These are phyloP conservation scores for Entomortierella beljakovae DNA, from an alignment of 192 early-diverging fungal species.

Conservation along the genomic window DNA sequence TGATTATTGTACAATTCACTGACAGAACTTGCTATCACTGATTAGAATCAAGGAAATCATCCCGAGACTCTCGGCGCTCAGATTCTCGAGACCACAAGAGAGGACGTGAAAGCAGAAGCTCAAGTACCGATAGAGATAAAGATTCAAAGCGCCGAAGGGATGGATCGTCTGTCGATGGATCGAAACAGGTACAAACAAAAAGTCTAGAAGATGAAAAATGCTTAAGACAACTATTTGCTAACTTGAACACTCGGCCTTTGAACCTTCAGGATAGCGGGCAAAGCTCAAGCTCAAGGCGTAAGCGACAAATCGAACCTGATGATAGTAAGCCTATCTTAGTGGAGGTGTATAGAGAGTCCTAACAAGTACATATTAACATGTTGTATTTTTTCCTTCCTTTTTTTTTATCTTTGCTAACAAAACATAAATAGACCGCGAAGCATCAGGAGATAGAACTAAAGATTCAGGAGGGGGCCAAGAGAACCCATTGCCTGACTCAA, in stretches of 20 bases:
- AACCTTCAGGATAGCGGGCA: background rate
- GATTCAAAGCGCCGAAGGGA: constrained; percentile 39
- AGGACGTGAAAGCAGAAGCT: constrained; percentile 24
- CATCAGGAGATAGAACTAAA: constrained; percentile 4
- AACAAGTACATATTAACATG: background rate
- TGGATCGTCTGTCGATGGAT: background rate
- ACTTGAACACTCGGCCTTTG: background rate
- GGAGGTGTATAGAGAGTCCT: background rate
- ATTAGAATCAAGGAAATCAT: background rate
- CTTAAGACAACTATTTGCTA: background rate
- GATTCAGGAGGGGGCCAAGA: too few species aligned
- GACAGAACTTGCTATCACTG: too few species aligned
- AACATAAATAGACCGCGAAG: constrained; percentile 2
- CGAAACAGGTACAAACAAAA: background rate
- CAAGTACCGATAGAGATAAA: constrained; percentile 33
- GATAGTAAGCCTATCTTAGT: background rate
- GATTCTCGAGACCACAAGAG: constrained; percentile 38
- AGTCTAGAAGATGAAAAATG: background rate
- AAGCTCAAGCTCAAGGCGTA: constrained; percentile 23
- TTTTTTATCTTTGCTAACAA: background rate
- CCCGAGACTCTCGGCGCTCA: constrained; percentile 21
- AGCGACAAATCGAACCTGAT: constrained; percentile 43
- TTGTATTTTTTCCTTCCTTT: background rate
- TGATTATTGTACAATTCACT: background rate
- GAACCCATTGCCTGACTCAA: constrained; percentile 8